phyloP scores from a whole-genome alignment of 2,329 filamentous ascomycete species.

The Penicillium hordei region DNA sequence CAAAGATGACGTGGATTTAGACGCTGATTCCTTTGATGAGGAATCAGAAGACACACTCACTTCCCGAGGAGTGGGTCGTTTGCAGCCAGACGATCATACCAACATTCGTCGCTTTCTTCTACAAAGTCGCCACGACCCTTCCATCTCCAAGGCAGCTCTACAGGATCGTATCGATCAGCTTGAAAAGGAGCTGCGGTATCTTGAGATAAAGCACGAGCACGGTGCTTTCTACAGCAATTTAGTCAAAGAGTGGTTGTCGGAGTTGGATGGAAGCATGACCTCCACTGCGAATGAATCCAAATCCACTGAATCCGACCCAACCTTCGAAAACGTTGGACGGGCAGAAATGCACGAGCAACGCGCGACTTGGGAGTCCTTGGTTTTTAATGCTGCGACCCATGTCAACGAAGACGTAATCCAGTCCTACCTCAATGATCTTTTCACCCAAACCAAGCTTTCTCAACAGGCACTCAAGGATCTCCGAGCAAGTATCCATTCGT shows the following conservation, averaged over 20 bases:
- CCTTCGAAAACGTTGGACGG: conserved; percentile 52
- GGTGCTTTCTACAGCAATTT: conserved; percentile 57
- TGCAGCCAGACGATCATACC: conserved; percentile 29
- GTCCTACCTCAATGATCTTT: conserved; percentile 54
- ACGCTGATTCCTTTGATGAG: conserved; percentile 10
- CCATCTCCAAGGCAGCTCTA: conserved; percentile 51
- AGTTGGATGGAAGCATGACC: conserved; percentile 28
- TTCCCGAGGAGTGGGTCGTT: conserved; percentile 23
- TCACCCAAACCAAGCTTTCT: conserved; percentile 44
- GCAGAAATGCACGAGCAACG: conserved; percentile 56
- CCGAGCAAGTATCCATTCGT: conserved; percentile 39
- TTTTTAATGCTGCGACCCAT: conserved; percentile 51
- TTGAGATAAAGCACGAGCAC: conserved; percentile 57
- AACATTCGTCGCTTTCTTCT: conserved; percentile 55
- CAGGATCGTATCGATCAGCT: conserved; percentile 50
- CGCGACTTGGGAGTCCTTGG: conserved; percentile 55
- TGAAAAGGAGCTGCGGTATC: conserved; percentile 48
- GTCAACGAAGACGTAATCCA: conserved; percentile 50
- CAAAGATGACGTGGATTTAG: conserved; percentile 33
- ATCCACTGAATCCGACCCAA: conserved; percentile 30
- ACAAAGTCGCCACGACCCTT: conserved; percentile 55
- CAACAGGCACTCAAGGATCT: conserved; percentile 47
- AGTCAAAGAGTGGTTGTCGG: conserved; percentile 55
- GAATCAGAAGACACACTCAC: conserved; percentile 27
- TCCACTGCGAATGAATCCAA: conserved; percentile 13